Conservation (phyloP, 352 stramenopile genomes). For the Pythium scleroteichum region DNA sequence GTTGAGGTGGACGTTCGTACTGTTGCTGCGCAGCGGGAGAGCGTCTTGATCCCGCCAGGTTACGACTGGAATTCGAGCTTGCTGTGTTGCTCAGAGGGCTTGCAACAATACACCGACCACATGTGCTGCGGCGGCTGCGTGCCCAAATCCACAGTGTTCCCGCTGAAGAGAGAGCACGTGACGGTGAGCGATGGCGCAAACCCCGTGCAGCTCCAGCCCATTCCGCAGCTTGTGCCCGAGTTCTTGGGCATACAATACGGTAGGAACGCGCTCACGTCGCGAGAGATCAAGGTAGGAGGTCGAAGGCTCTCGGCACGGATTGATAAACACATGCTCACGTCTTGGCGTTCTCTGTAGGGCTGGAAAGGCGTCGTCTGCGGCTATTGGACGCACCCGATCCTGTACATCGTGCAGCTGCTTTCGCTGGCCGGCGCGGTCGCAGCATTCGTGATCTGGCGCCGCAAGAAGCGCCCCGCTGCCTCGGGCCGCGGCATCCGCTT, state of each 20-base stretch:
- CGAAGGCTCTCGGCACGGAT: no score
- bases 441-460: constrained; percentile 41
- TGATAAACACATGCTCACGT: constrained; percentile 5
- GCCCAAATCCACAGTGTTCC: constrained; percentile 58
- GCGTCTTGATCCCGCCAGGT: constrained; percentile 52
- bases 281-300: constrained; percentile 72
- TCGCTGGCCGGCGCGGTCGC: constrained; percentile 42
- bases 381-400: constrained; percentile 68
- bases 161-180: constrained; percentile 48
- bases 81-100: constrained; percentile 70
- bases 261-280: constrained; percentile 44
- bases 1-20: constrained; percentile 51
- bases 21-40: constrained; percentile 42
- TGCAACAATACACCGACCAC: constrained; percentile 59
- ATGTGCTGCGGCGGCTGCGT: constrained; percentile 82
- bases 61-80: constrained; percentile 71
- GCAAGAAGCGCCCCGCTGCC: constrained; percentile 16
- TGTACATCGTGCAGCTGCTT: constrained; percentile 59
- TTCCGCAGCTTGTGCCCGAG: constrained; percentile 55
- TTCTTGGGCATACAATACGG: constrained; percentile 78
- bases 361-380: constrained; percentile 81
- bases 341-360: constrained; percentile 33
- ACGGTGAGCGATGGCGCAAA: constrained; percentile 46
- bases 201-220: constrained; percentile 49
- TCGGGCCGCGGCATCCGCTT: constrained; percentile 22